Conservation (phyloP, 371 early-diverging fungal species). For the Mucor circinelloides region DNA sequence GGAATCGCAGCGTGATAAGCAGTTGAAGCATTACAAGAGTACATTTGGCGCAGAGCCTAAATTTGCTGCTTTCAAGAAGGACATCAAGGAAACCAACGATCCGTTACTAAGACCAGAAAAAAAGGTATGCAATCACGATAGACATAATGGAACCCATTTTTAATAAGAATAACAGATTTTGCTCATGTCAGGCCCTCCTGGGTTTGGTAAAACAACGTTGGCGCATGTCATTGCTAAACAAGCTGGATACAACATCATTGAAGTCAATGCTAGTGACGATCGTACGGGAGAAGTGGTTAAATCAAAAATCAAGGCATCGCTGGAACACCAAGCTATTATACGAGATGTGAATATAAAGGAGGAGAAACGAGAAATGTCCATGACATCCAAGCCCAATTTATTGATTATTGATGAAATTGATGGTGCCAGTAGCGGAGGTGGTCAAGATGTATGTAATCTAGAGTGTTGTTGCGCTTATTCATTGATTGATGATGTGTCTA, state of each 20-base stretch:
- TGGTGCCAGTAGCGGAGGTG: slow-evolving; percentile 79
- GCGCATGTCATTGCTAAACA: slow-evolving; percentile 94
- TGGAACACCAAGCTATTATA: slow-evolving; percentile 77
- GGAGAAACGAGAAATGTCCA: slow-evolving; percentile 16
- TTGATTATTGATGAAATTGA: slow-evolving; percentile 97
- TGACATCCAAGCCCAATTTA: slow-evolving; percentile 74
- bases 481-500: not conserved
- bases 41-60: slow-evolving; percentile 24
- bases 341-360: slow-evolving; percentile 13
- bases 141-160: not conserved
- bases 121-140: slow-evolving; percentile 43
- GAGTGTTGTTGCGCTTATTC: not conserved
- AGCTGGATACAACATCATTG: slow-evolving; percentile 90
- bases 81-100: slow-evolving; percentile 36
- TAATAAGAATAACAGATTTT: slow-evolving; percentile 60
- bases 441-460: slow-evolving; percentile 3
- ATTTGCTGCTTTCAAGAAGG: slow-evolving; percentile 8
- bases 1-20: slow-evolving; percentile 41
- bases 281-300: slow-evolving; percentile 81
- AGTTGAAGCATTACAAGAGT: slow-evolving; percentile 28
- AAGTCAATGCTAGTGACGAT: slow-evolving; percentile 99
- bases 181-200: slow-evolving; percentile 96
- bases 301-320: slow-evolving; percentile 73
- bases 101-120: slow-evolving; percentile 64
- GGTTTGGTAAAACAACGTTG: slow-evolving; percentile 98